Base-by-base conservation (phyloP, 306 rosid genomes). In the Astragalus glycyphyllos region DNA sequence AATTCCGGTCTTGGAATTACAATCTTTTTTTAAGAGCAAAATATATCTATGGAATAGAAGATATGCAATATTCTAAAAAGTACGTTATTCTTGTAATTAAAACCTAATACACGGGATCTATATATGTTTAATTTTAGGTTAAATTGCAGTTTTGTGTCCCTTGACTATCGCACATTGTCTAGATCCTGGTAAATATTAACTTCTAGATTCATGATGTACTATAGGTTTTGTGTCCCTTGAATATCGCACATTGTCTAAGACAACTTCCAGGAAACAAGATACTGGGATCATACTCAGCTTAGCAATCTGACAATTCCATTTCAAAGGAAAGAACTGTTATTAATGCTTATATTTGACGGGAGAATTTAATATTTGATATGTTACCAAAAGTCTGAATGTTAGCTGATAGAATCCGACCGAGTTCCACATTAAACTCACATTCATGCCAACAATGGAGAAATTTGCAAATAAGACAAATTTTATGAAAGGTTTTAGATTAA, bases 351-450 rank as follows among this genome's bases (percentile, higher is more conserved):
- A 57, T 77, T 35, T 11, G 26, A 26, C 4, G 42, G 32, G 60
- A 34, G 26, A 41, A 13, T 61, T 48, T 32, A 40, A 74, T n/a
- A 51, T 68, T 32, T 65, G 29, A 61, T 31, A 63, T 42, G 13
- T 58, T 16, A 54, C 29, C 12, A 14, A 41, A 38, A 66, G 65
- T 45, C 44, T 35, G 11, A 32, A 59, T 9, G 65, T 78, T 70
- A 87, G 93, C 92, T 90, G 96, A 82, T 90, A 90, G 73, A 90
- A 90, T 69, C 97, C 97, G 40, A 90, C 95, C 42, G 97, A 90
- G 79, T 90, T 90, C 95, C 95, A 88, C 97, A 90, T 90, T 73
- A 90, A 80, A 82, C 97, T 90, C 77, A 90, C 90, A 76, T 90
- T 90, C 97, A 90, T 90, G 58, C 95, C 95, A 12, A 88, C 95